Conservation (phyloP, 352 stramenopile species). For the Phytopythium montanum region DNA sequence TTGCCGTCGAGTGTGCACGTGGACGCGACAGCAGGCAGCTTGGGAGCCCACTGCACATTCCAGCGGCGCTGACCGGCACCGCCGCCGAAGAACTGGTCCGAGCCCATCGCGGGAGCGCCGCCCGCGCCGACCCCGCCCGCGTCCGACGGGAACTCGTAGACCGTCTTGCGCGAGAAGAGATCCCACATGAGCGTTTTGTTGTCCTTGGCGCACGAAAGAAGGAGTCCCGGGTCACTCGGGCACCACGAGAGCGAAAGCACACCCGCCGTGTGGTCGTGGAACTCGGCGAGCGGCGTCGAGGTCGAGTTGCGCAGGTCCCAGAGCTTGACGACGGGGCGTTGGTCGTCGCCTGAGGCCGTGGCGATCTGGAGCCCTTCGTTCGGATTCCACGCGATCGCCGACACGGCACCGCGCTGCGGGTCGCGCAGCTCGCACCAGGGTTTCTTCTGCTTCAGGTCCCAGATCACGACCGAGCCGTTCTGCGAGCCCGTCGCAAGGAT, state of each 20-base stretch:
- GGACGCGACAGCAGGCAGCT: constrained; percentile 93
- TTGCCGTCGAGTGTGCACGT: constrained; percentile 97
- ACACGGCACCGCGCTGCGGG: constrained; percentile 82
- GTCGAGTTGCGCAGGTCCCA: constrained; percentile 98
- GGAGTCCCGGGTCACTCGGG: constrained; percentile 91
- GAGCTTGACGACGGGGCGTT: constrained; percentile 95
- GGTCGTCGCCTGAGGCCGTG: constrained; percentile 94
- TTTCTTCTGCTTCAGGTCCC: constrained; percentile 98
- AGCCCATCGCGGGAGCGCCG: constrained; percentile 62
- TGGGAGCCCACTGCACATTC: constrained; percentile 95
- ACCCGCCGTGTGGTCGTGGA: constrained; percentile 94
- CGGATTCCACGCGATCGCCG: constrained; percentile 97
- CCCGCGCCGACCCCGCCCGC: constrained; percentile 12
- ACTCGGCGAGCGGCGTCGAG: constrained; percentile 94
- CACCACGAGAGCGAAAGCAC: constrained; percentile 98
- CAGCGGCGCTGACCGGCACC: constrained; percentile 86
- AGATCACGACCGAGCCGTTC: constrained; percentile 95
- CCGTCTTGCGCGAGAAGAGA: constrained; percentile 90
- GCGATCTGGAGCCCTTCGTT: constrained; percentile 97
- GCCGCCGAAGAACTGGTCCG: constrained; percentile 76
- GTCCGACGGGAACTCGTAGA: constrained; percentile 93
- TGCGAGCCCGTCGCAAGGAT: constrained; percentile 95
- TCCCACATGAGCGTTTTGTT: constrained; percentile 99
- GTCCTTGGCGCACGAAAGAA: constrained; percentile 96
- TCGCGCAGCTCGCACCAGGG: constrained; percentile 97